Percentiles rank a stretch among this genome's conserved stretches.
Evolutionary conservation across 1,139 yeast genomes (phyloP).

Genomic region (Geotrichum phurueaensis): DNA sequence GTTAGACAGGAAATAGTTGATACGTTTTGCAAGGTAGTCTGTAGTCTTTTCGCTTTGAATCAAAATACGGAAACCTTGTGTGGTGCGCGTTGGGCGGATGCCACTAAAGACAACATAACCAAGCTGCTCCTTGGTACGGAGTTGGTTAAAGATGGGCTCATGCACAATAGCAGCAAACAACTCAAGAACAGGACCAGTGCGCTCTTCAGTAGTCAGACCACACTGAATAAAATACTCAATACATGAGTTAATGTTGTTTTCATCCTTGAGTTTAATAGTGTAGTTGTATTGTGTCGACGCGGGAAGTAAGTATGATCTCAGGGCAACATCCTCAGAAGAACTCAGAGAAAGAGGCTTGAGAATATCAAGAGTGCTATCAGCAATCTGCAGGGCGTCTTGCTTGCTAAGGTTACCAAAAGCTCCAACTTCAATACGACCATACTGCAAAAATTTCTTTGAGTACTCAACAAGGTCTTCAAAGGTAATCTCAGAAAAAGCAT

Average conservation of each 20-base stretch:
- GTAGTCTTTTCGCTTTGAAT: conserved; percentile 81
- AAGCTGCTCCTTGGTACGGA: conserved; percentile 87
- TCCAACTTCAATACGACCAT: conserved; percentile 59
- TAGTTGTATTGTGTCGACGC: conserved; percentile 43
- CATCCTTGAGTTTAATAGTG: conserved; percentile 53
- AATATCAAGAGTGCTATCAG: conserved; percentile 38
- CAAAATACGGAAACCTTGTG: conserved; percentile 70
- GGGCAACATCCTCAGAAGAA: conserved; percentile 39
- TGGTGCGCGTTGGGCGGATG: conserved; percentile 58
- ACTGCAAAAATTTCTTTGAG: conserved; percentile 40
- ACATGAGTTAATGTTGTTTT: conserved; percentile 74
- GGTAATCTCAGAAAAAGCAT: conserved; percentile 44
- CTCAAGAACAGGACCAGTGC: conserved; percentile 48
- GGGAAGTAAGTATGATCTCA: conserved; percentile 49
- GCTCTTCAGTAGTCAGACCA: conserved; percentile 41
- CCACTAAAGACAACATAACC: conserved; percentile 89
- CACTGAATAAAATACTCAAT: conserved; percentile 73
- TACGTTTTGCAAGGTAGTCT: conserved; percentile 68
- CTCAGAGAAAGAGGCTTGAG: conserved; percentile 27
- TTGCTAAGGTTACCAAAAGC: conserved; percentile 72
- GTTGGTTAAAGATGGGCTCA: conserved; percentile 84
- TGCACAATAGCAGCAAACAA: conserved; percentile 63
- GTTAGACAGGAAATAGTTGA: conserved; percentile 53
- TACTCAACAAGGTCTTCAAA: conserved; percentile 49
- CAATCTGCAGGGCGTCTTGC: conserved; percentile 49